These are phyloP conservation scores for Dioscorea alata DNA, from an alignment of 106 monocot genomes.

Conservation along the genomic window DNA sequence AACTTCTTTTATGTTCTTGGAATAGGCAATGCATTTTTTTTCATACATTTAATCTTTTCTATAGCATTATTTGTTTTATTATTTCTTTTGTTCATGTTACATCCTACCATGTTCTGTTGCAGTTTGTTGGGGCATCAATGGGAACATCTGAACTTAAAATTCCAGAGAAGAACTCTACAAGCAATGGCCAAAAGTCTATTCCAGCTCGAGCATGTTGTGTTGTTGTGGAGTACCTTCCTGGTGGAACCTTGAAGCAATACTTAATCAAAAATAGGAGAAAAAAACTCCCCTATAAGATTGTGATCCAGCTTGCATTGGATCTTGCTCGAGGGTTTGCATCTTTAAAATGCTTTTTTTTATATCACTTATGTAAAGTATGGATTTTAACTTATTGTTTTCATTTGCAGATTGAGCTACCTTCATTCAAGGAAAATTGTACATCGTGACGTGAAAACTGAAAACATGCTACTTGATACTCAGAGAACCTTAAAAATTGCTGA, in stretches of 20 bases:
- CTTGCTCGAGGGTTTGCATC: constrained; percentile 56
- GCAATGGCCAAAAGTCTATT: constrained; percentile 9
- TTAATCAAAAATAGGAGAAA: constrained; percentile 48
- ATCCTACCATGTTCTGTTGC: neutral
- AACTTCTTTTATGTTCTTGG: too few species aligned
- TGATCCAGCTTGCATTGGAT: constrained; percentile 66
- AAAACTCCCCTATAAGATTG: constrained; percentile 56
- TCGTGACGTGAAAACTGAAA: constrained; percentile 83
- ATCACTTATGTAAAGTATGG: neutral
- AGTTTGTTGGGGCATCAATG: constrained; percentile 88
- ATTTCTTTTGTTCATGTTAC: neutral
- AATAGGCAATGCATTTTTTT: neutral
- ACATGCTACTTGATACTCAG: constrained; percentile 54
- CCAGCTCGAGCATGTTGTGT: constrained; percentile 49
- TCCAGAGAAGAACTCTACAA: constrained; percentile 42
- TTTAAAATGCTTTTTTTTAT: neutral
- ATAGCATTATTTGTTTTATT: neutral
- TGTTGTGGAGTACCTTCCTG: constrained; percentile 62
- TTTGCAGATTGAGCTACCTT: constrained; percentile 70
- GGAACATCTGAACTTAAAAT: constrained; percentile 63
- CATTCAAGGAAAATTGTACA: constrained; percentile 81
- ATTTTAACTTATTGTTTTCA: neutral
- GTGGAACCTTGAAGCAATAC: constrained; percentile 62
- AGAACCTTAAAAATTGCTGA: constrained; percentile 76
- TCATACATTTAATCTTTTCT: neutral